A percentile compares a stretch with the other conserved stretches of the same genome.
phyloP scores from a whole-genome alignment of 1,284 basidiomycete species.

The Cryptococcus sp. region DNA sequence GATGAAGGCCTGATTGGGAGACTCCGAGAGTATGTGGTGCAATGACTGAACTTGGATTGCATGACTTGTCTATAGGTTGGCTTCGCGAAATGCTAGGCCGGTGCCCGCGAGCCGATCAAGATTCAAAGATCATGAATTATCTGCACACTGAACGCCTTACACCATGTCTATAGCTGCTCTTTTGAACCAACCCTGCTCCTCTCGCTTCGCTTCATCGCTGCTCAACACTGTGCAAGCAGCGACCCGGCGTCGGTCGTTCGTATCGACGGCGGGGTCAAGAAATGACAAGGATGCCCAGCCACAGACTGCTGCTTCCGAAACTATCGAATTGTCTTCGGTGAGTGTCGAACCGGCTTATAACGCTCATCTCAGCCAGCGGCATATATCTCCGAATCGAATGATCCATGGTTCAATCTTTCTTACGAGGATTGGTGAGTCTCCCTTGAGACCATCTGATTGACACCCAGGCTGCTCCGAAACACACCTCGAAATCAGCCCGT shows the following conservation, averaged over 20 bases:
- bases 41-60: too few relatives aligned
- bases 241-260: neutral
- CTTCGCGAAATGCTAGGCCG: too few relatives aligned
- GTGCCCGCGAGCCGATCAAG: too few relatives aligned
- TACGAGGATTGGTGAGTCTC: slow-evolving; percentile 81
- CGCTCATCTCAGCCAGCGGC: slow-evolving; percentile 46
- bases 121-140: neutral
- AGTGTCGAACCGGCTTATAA: neutral
- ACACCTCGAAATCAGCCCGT: slow-evolving; percentile 63
- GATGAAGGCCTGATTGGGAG: too few relatives aligned
- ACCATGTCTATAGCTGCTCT: slow-evolving; percentile 2
- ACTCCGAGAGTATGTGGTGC: too few relatives aligned
- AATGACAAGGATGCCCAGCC: slow-evolving; percentile 20
- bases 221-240: neutral
- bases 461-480: slow-evolving; percentile 73
- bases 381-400: slow-evolving; percentile 74
- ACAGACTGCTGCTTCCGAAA: slow-evolving; percentile 28
- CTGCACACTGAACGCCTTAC: neutral
- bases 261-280: neutral
- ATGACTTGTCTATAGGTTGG: too few relatives aligned
- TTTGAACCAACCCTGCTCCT: slow-evolving; percentile 14
- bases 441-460: neutral
- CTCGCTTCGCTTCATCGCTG: slow-evolving; percentile 16
- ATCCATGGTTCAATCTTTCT: slow-evolving; percentile 90
- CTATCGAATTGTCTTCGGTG: slow-evolving; percentile 23